Percentiles rank a stretch among this genome's conserved stretches.
Conservation (phyloP, 345 rosid species). For the Salix caprea region DNA sequence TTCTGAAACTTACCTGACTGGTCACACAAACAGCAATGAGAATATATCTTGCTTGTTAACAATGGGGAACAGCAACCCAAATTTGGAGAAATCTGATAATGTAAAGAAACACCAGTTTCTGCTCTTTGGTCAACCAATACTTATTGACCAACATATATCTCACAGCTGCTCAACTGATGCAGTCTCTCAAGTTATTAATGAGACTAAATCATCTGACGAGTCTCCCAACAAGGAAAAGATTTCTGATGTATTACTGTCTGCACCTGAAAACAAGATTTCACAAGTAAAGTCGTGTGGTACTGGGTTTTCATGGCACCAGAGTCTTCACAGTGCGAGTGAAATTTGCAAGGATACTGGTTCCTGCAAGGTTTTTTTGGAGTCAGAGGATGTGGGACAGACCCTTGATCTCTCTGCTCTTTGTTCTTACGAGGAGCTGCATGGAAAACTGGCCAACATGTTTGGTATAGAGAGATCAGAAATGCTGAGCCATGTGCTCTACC, state of each 20-base stretch:
- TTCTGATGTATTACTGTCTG: conserved; percentile 29
- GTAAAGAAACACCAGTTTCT: conserved; percentile 64
- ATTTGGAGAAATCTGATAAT: conserved; percentile 44
- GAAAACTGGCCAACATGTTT: conserved; percentile 69
- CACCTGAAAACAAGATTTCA: conserved; percentile 23
- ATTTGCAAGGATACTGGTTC: conserved; percentile 54
- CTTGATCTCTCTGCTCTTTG: conserved; percentile 68
- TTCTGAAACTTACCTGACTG: conserved; percentile 33
- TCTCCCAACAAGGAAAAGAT: conserved; percentile 23
- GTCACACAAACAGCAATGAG: conserved; percentile 33
- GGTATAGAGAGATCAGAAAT: conserved; percentile 60
- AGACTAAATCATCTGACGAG: conserved; percentile 25
- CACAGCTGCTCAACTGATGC: conserved; percentile 36
- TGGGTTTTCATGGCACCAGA: conserved; percentile 46
- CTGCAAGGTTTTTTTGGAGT: conserved; percentile 90
- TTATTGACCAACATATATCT: conserved; percentile 61
- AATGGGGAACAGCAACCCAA: conserved; percentile 53
- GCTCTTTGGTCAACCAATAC: conserved; percentile 85
- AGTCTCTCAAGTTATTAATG: conserved; percentile 30
- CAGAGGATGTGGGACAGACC: conserved; percentile 83
- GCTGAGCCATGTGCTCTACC: conserved; percentile 58
- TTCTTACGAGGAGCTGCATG: conserved; percentile 72
- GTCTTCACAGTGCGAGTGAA: conserved; percentile 26
- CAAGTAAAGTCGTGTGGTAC: conserved; percentile 33
- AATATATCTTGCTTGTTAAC: conserved; percentile 73